A percentile compares a stretch with the other conserved stretches of the same genome.
These are phyloP conservation scores for Leucosporidium yakuticum DNA, from an alignment of 768 basidiomycete species.

Conservation along the genomic window DNA sequence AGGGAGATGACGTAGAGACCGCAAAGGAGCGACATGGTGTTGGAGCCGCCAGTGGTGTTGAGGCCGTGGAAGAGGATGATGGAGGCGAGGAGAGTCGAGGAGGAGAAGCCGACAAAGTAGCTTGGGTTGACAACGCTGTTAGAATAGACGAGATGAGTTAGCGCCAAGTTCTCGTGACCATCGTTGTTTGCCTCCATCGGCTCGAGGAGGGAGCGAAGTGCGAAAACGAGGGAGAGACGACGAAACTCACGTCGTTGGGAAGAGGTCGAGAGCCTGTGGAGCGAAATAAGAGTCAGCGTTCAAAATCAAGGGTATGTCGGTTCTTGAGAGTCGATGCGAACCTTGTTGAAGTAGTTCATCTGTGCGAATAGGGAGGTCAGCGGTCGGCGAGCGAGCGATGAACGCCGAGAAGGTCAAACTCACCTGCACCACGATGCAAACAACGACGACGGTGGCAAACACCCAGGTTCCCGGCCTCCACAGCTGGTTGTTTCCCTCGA, in stretches of 20 bases:
- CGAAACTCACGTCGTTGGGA: slow-evolving; percentile 25
- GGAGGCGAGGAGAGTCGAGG: slow-evolving; percentile 85
- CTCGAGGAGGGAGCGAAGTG: no score
- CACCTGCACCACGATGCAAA: slow-evolving; percentile 75
- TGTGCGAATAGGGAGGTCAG: slow-evolving; percentile 47
- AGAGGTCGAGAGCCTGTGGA: slow-evolving; percentile 27
- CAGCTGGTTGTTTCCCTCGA: slow-evolving; percentile 91
- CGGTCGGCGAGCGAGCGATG: slow-evolving; percentile 26
- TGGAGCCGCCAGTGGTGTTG: slow-evolving; percentile 74
- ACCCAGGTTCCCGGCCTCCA: slow-evolving; percentile 93
- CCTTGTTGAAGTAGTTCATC: slow-evolving; percentile 87
- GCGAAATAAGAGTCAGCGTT: not conserved
- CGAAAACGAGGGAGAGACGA: no score
- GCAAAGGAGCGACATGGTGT: slow-evolving; percentile 77
- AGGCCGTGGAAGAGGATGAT: slow-evolving; percentile 96
- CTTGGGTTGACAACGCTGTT: slow-evolving; percentile 20
- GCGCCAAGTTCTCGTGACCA: no score
- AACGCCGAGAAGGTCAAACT: slow-evolving; percentile 57
- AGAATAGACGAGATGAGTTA: not conserved
- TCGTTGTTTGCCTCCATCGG: not conserved
- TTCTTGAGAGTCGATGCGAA: not conserved
- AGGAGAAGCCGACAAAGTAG: slow-evolving; percentile 94
- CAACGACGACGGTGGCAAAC: slow-evolving; percentile 71
- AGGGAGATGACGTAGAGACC: slow-evolving; percentile 92
- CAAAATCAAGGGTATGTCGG: not conserved